A percentile compares a stretch with the other conserved stretches of the same genome.
Conservation (phyloP, 2,329 filamentous ascomycete genomes). For the Fusarium pilosicola region DNA sequence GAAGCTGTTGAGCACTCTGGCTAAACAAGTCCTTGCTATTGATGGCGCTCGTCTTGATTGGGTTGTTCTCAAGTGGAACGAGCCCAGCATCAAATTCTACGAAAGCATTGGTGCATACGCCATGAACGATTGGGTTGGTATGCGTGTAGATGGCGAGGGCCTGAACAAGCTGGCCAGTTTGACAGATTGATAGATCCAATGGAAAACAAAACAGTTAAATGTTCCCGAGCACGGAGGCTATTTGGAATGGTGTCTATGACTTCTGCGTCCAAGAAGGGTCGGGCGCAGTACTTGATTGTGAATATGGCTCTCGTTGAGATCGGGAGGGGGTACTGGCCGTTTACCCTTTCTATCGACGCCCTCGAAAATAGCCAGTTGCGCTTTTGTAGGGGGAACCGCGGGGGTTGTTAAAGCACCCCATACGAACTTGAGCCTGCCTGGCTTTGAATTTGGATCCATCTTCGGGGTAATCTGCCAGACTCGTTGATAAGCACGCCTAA, state of each 20-base stretch:
- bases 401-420: conserved; percentile 56
- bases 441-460: conserved; percentile 50
- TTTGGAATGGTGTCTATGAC: not conserved
- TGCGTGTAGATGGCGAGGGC: conserved; percentile 76
- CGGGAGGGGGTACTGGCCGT: conserved; percentile 29
- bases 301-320: not conserved
- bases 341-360: conserved; percentile 49
- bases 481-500: conserved; percentile 59
- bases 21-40: conserved; percentile 79
- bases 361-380: conserved; percentile 59
- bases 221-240: not conserved
- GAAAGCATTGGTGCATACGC: conserved; percentile 72
- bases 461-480: conserved; percentile 58
- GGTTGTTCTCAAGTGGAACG: conserved; percentile 93
- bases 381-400: conserved; percentile 45
- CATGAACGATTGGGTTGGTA: conserved; percentile 78
- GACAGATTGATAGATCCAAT: conserved; percentile 42
- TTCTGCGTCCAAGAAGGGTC: not conserved
- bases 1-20: conserved; percentile 77
- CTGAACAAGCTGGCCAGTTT: conserved; percentile 68
- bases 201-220: not conserved
- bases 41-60: conserved; percentile 84
- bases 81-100: conserved; percentile 90
- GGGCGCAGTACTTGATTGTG: conserved; percentile 23
- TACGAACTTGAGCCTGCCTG: conserved; percentile 49